Evolutionary conservation across 2,329 filamentous ascomycete genomes (phyloP), one percentile per base, ranked within the genome.

Genomic region (Pseudogymnoascus sp.): DNA sequence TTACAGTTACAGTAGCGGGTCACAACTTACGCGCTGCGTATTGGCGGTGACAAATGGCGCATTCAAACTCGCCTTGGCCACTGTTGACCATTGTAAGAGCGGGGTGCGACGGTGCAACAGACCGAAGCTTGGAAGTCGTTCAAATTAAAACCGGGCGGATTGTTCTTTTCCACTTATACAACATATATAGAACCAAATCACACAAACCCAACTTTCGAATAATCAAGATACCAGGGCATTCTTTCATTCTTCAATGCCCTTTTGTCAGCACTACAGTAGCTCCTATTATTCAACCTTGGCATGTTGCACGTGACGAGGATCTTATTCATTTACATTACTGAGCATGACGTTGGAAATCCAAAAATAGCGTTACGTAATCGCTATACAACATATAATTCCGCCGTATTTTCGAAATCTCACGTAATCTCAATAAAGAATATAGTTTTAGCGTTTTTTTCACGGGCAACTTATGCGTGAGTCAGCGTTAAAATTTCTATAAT

Each of bases 21-120:
- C 21, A 16, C 6, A 16, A 64, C 62, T 64, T 64, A 64, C 62
- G 59, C 14, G 59, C 53, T 25, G 62, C 38, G 38, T 53, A 64
- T 37, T 61, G 42, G 34, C 61, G 60, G 21, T 62, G 59, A 46
- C 62, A 64, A 28, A 64, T 61, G 16, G 59, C 40, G 38, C 62
- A 64, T 25, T 44, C 34, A 5, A 64, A 53, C 10, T 53, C 46
- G 25, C 46, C 46, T 53, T 53, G 46, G 46, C 46, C 46, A 31
- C n/a, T 31, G 25, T 28, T 53, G n/a, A 31, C 46, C 46, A 53
- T 53, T 53, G 23, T 53, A 31, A 16, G 25, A 16, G 23, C 46
- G 25, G 46, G 46, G 25, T 53, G 46, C 25, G 46, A 53, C 8
- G 2, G 46, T 53, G 4, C 46, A 31, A 53, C 25, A 53, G 46